Base-by-base conservation (phyloP, 1,139 yeast genomes). In the Geotrichum histeridarum region DNA sequence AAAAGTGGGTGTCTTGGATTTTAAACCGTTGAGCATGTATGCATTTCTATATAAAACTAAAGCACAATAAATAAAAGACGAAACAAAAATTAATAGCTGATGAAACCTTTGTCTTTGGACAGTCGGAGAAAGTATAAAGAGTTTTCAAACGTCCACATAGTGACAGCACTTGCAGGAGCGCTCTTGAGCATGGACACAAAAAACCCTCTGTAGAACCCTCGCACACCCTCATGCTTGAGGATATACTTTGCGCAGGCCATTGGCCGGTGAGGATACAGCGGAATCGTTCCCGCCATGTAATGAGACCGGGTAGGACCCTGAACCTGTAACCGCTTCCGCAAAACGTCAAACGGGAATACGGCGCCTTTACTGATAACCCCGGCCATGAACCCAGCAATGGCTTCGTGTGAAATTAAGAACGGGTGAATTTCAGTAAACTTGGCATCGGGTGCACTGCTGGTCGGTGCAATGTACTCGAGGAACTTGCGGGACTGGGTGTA, bases 331-430 rank as follows among this genome's bases (percentile, higher is more conserved):
- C 96, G 74, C 63, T 91, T 84, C 37, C 97, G 75, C 5, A 91
- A 67, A 0, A 95, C 81, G 67, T 93, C 99, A 51, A 93, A 69
- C 0, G 99, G 99, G 68, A 89, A 93, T 0, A 90, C 83, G 0
- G 81, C 62, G 0, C 83, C 80, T 67, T 91, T 93, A 18, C 95
- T 79, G 6, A 81, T 63, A 0, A 82, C 75, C 0, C 97, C 98
- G 0, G 97, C 95, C 0, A 81, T 54, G 48, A 88, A 75, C 6
- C 96, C 95, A 57, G 91, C 84, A 14, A 79, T 61, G 0, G 83
- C 84, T 57, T 83, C 89, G 5, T 82, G 74, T 15, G 80, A 64
- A 31, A 61, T 35, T 2, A 42, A 7, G 8, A 54, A 32, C 14
- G 51, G 50, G n/a, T 35, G 59, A 22, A 53, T 45, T 8, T 54